Conservation (phyloP, 257 asterid genomes). For the Solanum pennellii region DNA sequence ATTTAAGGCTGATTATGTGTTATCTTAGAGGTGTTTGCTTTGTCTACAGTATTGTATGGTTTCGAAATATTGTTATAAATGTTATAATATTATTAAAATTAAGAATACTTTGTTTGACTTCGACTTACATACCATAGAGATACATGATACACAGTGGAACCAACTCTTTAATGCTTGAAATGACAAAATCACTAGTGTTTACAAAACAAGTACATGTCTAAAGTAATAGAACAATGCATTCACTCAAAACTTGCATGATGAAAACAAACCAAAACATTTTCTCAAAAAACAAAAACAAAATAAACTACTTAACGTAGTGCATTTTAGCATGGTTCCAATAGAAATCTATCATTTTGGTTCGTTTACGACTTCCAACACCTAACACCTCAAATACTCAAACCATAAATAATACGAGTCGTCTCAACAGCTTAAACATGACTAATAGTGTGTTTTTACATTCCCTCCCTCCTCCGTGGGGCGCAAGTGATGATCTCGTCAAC, state of each 20-base stretch:
- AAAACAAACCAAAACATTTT: neutral
- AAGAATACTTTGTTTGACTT: neutral
- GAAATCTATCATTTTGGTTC: neutral
- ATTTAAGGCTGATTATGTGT: too few relatives aligned
- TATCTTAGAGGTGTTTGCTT: neutral
- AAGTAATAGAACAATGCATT: neutral
- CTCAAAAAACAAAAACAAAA: neutral
- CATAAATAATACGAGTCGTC: neutral
- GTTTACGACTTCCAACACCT: neutral
- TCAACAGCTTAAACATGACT: neutral
- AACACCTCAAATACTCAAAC: neutral
- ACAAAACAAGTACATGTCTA: neutral
- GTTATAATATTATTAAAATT: too few relatives aligned
- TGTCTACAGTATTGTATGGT: neutral
- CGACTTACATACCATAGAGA: neutral
- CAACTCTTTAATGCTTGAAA: neutral
- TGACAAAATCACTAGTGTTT: neutral
- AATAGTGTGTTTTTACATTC: conserved; percentile 32
- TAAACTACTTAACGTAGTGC: neutral
- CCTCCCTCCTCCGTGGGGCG: conserved; percentile 84
- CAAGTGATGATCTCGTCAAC: conserved; percentile 91
- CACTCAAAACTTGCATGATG: neutral
- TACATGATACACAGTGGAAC: neutral
- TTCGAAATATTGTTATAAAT: too few relatives aligned
- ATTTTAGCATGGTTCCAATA: neutral